Evolutionary conservation across 2,329 filamentous ascomycete species (phyloP), one percentile per base, ranked within the genome.

Genomic region (Mycosphaerella sp.): DNA sequence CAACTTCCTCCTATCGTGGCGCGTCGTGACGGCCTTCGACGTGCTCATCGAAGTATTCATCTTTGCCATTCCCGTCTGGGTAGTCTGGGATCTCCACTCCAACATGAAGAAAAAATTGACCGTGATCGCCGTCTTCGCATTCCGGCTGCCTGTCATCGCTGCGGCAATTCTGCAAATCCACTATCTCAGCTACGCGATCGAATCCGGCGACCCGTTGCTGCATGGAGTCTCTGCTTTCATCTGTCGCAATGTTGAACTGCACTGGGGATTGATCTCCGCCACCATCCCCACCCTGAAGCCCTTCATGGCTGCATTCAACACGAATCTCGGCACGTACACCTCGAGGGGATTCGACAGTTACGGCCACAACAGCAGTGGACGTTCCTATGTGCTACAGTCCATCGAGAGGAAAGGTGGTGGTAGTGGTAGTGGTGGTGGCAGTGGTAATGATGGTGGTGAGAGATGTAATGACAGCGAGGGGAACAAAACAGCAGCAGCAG

Each of bases 251-350:
- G 43, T 64, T 8, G 60, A 64, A 41, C 60, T 62, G 53, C 59
- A 63, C 50, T 64, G 62, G 54, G 56, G 57, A 9, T 47, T 64
- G 31, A 64, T 64, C 51, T 54, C 62, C 8, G 56, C 60, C 31
- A 63, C 60, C 1, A 60, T 62, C 14, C 60, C 62, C 2, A 63
- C 60, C 0, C 50, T 64, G 6, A 62, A 62, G 31, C 55, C 58
- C n/a, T 64, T 64, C 44, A 54, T 64, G 12, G 54, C 56, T 23
- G 61, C 62, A 10, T 61, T 62, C 54, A 64, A 64, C 32, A 64
- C 62, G 3, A 50, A 58, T 8, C 63, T 57, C 56, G 62, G 62
- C 12, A 61, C 62, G 4, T 54, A 56, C 53, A 59, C 62, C 23
- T 56, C 54, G 11, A 52, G 52, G 17, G 60, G 60, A 2, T 38